phyloP scores from a whole-genome alignment of 2,329 filamentous ascomycete species.

The Colletotrichum sp. region DNA sequence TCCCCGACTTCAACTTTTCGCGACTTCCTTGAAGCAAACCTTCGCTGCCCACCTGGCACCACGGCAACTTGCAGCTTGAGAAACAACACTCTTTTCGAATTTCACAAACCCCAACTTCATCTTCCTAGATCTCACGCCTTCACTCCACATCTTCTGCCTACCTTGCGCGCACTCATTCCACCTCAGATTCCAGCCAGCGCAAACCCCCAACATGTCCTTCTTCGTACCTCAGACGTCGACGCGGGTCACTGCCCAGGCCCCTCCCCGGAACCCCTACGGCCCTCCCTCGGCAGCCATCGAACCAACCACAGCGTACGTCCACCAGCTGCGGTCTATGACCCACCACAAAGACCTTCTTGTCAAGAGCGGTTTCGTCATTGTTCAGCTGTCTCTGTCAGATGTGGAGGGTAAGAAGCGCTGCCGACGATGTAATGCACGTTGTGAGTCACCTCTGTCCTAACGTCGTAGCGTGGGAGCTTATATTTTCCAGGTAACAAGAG shows the following conservation, averaged over 20 bases:
- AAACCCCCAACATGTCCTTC: not conserved
- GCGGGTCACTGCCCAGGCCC: not conserved
- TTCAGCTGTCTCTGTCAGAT: conserved; percentile 27
- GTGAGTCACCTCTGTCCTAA: not conserved
- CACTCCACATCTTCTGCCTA: not conserved
- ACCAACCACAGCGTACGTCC: conserved; percentile 22
- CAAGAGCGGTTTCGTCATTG: conserved; percentile 29
- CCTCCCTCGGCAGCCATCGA: conserved; percentile 15
- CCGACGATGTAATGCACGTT: conserved; percentile 25
- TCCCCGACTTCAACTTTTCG: not conserved
- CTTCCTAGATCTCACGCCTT: not conserved
- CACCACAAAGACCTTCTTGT: conserved; percentile 23
- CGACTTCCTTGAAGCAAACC: not conserved
- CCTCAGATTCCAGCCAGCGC: not conserved
- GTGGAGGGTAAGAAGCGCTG: conserved; percentile 35
- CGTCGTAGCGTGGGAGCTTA: not conserved
- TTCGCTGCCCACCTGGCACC: not conserved
- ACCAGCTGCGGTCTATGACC: conserved; percentile 21
- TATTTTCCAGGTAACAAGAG: not conserved
- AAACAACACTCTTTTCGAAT: not conserved
- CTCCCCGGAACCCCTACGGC: conserved; percentile 2
- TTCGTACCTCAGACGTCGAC: not conserved
- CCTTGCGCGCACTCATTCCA: not conserved
- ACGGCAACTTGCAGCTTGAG: not conserved
- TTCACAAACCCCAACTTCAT: not conserved